These are phyloP conservation scores for Dendryphion nanum DNA, from an alignment of 2,329 filamentous ascomycete genomes.

Conservation along the genomic window DNA sequence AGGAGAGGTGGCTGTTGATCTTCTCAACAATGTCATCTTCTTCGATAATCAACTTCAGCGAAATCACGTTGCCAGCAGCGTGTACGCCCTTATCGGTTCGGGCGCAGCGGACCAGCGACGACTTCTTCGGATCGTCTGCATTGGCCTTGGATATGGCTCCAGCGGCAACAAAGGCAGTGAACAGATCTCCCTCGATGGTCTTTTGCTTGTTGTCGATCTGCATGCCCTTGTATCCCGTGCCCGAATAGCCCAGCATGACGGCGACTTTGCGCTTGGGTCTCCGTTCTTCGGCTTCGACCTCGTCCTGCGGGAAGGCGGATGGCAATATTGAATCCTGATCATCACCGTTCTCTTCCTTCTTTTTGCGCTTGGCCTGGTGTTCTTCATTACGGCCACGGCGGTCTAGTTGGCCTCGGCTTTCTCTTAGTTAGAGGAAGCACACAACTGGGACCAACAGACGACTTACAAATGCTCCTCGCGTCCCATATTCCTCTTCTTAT, in stretches of 20 bases:
- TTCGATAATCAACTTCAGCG: conserved; percentile 92
- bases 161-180: conserved; percentile 84
- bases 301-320: conserved; percentile 66
- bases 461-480: conserved; percentile 64
- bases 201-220: conserved; percentile 77
- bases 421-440: conserved; percentile 41
- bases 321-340: conserved; percentile 51
- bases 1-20: conserved; percentile 81
- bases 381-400: conserved; percentile 45
- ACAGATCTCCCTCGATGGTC: conserved; percentile 95
- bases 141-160: conserved; percentile 96
- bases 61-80: conserved; percentile 92
- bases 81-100: conserved; percentile 97
- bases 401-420: conserved; percentile 47
- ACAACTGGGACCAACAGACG: conserved; percentile 2
- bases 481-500: conserved; percentile 67
- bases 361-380: conserved; percentile 40
- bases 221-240: conserved; percentile 96
- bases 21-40: conserved; percentile 83
- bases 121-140: conserved; percentile 94
- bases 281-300: conserved; percentile 83
- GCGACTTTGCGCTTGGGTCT: conserved; percentile 95
- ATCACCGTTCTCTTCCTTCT: conserved; percentile 36
- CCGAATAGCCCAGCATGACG: conserved; percentile 91
- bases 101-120: conserved; percentile 87